Evolutionary conservation across 768 basidiomycete species (phyloP), one percentile per base, ranked within the genome.

Genomic region (Exidia glandulosa): DNA sequence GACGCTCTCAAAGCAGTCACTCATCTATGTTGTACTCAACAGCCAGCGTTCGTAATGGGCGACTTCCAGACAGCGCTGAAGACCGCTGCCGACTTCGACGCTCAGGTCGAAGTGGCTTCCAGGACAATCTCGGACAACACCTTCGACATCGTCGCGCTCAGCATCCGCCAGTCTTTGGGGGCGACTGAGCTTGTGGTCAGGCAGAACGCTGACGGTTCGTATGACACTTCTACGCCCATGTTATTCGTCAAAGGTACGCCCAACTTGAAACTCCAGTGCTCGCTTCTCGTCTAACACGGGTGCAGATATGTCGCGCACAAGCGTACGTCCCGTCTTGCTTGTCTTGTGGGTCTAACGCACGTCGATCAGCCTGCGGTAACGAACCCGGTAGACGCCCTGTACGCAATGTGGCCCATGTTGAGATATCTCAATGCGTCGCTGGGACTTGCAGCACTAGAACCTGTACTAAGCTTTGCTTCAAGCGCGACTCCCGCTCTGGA

Each of bases 101-200:
- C 67, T n/a, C 67, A 71, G 56, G 66, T 74, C 6, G 59, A 67
- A 19, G 34, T 60, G 14, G 73, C 73, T 57, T 68, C 73, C 1
- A 60, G 59, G 2, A 63, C 58, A 36, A 70, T 72, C 57, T 73
- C 72, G 5, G 33, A 63, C 3, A 67, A 69, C 60, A 73, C 73
- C 59, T 70, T 66, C 3, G 62, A 65, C 6, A 62, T 73, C 59
- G 71, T 69, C 3, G 69, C 68, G 13, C 3, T 73, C 73, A 1
- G 63, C 73, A 9, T 62, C n/a, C n/a, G 73, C 12, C 72, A 74
- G 59, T 68, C 67, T 5, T 68, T 74, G 36, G 73, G 70, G 9
- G 70, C 71, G 3, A 70, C 66, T 16, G 73, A 74, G 59, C 63
- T 72, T n/a, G 57, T 72, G 0, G 61, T 72, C 4, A 70, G 69